Evolutionary conservation across 2,329 filamentous ascomycete species (phyloP).

Genomic region (Alternaria angustiovoidea): DNA sequence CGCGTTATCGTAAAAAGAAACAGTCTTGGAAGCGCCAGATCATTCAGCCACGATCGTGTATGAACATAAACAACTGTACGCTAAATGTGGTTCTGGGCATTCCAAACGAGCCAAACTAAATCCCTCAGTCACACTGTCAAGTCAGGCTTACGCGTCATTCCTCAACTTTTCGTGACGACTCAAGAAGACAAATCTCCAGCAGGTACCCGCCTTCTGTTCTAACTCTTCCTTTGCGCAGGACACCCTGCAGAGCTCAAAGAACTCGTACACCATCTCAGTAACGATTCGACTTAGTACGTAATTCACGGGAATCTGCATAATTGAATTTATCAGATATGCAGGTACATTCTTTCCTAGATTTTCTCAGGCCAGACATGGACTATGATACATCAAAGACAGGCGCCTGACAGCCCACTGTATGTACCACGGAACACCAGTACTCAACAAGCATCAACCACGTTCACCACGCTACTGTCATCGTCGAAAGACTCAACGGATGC

Average conservation of each 20-base stretch:
- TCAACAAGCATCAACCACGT: slow-evolving; percentile 4
- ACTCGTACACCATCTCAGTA: background rate
- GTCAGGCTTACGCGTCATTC: background rate
- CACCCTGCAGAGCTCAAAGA: background rate
- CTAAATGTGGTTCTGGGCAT: background rate
- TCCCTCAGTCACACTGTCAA: background rate
- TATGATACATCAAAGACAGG: background rate
- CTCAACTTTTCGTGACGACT: background rate
- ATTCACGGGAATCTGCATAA: background rate
- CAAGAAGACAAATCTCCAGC: background rate
- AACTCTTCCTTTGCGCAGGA: background rate
- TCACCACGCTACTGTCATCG: background rate
- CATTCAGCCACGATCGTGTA: background rate
- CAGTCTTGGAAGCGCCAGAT: background rate
- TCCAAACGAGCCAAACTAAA: background rate
- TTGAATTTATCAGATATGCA: background rate
- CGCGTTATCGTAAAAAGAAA: background rate
- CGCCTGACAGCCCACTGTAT: background rate
- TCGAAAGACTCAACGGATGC: background rate
- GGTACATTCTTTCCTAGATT: background rate
- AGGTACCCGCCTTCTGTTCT: background rate
- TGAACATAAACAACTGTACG: background rate
- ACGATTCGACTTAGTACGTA: background rate
- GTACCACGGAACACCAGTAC: background rate
- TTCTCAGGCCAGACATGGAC: background rate